phyloP scores from a whole-genome alignment of 1,139 yeast species.

The Zygosaccharomyces pseudobailii region DNA sequence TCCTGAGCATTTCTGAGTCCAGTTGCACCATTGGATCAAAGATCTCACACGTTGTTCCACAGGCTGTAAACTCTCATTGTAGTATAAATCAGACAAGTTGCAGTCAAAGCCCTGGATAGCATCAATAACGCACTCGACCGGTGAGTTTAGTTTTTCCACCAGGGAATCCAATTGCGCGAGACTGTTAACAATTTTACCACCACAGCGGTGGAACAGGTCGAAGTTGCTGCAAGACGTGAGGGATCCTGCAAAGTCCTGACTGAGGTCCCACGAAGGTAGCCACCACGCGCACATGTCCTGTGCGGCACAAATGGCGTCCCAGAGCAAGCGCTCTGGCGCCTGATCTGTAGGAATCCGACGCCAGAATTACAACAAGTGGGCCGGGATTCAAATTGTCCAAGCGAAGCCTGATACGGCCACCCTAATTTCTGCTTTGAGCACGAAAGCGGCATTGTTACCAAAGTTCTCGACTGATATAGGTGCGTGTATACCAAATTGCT shows the following conservation, averaged over 20 bases:
- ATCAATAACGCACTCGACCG: slow-evolving; percentile 73
- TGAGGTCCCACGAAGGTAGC: slow-evolving; percentile 24
- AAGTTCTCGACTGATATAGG: slow-evolving; percentile 60
- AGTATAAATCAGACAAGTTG: slow-evolving; percentile 46
- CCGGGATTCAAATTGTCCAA: slow-evolving; percentile 67
- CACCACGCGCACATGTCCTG: slow-evolving; percentile 66
- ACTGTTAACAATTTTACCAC: slow-evolving; percentile 47
- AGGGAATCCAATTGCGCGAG: slow-evolving; percentile 36
- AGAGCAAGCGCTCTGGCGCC: slow-evolving; percentile 76
- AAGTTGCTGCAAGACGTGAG: slow-evolving; percentile 43
- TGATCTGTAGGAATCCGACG: slow-evolving; percentile 65
- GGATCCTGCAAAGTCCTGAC: slow-evolving; percentile 24
- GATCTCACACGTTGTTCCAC: slow-evolving; percentile 2
- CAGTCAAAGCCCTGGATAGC: slow-evolving; percentile 81
- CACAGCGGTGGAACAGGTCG: slow-evolving; percentile 49
- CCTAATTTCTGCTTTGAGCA: slow-evolving; percentile 59
- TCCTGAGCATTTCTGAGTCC: slow-evolving; percentile 39
- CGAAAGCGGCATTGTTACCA: slow-evolving; percentile 59
- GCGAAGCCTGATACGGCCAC: slow-evolving; percentile 62
- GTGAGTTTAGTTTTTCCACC: slow-evolving; percentile 53
- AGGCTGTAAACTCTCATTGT: slow-evolving; percentile 35
- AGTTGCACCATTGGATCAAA: slow-evolving; percentile 66
- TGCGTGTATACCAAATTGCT: slow-evolving; percentile 49
- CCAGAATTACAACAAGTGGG: slow-evolving; percentile 64
- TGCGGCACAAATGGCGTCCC: slow-evolving; percentile 60